phyloP scores from a whole-genome alignment of 73 alveolate species.

The Tetrahymena thermophila region DNA sequence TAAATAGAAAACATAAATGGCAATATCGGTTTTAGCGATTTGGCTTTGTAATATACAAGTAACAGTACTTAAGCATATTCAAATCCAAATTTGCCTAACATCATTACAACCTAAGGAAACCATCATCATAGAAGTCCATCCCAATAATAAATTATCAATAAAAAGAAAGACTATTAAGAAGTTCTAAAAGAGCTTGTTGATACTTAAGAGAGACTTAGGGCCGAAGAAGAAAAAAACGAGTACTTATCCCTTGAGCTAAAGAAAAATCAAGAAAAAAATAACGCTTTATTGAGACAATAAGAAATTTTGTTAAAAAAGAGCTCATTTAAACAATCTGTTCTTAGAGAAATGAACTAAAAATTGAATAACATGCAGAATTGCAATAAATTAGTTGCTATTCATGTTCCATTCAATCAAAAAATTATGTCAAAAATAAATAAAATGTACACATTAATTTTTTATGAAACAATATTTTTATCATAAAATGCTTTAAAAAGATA shows the following conservation, averaged over 20 bases:
- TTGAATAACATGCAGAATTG: background rate
- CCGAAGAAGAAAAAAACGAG: background rate
- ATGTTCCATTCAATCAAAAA: background rate
- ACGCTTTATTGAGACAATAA: background rate
- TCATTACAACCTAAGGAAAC: background rate
- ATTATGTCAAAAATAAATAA: background rate
- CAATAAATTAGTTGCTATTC: background rate
- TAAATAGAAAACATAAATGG: background rate
- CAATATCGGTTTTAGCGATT: background rate
- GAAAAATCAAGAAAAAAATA: background rate
- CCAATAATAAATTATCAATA: background rate
- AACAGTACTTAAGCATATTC: background rate
- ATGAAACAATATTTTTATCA: background rate
- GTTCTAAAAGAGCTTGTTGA: background rate
- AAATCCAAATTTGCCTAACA: background rate
- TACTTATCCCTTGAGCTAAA: background rate
- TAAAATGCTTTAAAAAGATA: background rate
- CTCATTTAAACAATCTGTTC: background rate
- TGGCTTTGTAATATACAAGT: background rate
- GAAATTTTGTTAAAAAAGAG: background rate
- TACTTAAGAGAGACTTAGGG: background rate
- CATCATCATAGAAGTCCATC: background rate
- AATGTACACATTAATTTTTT: background rate
- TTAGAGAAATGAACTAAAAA: background rate
- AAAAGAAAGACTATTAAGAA: background rate